Conservation (phyloP, 1,139 yeast genomes). For the Yamadazyma taylorii region DNA sequence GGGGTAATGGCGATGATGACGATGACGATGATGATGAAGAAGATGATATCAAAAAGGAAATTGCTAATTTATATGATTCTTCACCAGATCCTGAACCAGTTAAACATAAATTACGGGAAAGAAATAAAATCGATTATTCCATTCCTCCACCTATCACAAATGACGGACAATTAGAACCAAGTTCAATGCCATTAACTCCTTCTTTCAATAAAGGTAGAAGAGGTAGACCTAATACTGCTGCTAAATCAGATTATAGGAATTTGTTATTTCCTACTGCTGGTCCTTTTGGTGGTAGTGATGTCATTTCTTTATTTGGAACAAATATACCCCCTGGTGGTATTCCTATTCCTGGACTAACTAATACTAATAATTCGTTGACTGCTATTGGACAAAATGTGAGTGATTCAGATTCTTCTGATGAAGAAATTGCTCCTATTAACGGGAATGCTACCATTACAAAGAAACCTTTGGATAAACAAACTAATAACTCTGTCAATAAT, state of each 20-base stretch:
- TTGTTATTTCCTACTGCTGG: constrained; percentile 93
- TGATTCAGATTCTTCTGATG: constrained; percentile 78
- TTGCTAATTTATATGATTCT: constrained; percentile 53
- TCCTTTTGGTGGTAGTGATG: constrained; percentile 94
- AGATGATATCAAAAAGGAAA: constrained; percentile 48
- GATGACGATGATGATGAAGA: constrained; percentile 28
- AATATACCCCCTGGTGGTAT: constrained; percentile 56
- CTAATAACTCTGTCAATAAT: constrained; percentile 23
- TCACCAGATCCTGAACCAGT: constrained; percentile 54
- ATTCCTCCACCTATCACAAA: constrained; percentile 79
- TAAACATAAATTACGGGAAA: constrained; percentile 68
- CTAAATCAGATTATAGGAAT: constrained; percentile 51
- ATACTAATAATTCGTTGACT: constrained; percentile 31
- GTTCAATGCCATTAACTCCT: constrained; percentile 11
- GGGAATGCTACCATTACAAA: constrained; percentile 37
- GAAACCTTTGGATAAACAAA: constrained; percentile 19
- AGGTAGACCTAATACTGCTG: constrained; percentile 28
- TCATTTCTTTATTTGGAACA: constrained; percentile 70
- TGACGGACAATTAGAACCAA: constrained; percentile 24
- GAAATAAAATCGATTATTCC: constrained; percentile 76
- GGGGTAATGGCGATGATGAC: constrained; percentile 18
- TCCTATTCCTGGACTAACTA: constrained; percentile 39
- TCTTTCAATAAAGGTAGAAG: constrained; percentile 22
- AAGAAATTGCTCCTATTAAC: constrained; percentile 44
- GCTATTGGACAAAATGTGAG: constrained; percentile 51